These are phyloP conservation scores for Sporobolomyces phaffii DNA, from an alignment of 768 basidiomycete species.

Conservation along the genomic window DNA sequence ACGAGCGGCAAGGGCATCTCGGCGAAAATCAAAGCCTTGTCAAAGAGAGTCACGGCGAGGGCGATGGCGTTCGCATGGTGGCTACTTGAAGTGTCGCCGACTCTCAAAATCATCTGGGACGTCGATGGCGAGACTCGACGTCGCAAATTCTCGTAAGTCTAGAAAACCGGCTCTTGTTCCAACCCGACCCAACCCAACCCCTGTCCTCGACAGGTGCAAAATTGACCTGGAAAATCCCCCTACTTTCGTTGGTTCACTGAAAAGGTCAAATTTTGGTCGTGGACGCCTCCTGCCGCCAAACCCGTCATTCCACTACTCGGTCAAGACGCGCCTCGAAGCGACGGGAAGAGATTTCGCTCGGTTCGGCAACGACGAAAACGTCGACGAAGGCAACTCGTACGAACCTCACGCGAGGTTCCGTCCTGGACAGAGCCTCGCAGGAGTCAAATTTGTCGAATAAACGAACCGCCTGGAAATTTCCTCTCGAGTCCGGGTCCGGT, in stretches of 20 bases:
- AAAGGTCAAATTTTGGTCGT: conserved; percentile 25
- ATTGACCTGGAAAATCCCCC: too few relatives aligned
- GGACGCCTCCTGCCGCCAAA: conserved; percentile 10
- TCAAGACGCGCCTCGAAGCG: conserved; percentile 11
- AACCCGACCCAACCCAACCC: too few relatives aligned
- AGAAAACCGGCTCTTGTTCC: too few relatives aligned
- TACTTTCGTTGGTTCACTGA: too few relatives aligned
- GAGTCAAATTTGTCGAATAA: conserved; percentile 13
- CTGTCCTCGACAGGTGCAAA: too few relatives aligned
- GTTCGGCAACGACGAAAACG: conserved; percentile 30
- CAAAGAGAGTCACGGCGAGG: background rate
- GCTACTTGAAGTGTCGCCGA: conserved; percentile 16
- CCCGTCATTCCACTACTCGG: conserved; percentile 24
- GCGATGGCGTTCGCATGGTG: conserved; percentile 11
- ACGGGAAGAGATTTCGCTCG: background rate
- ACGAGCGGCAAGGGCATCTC: background rate
- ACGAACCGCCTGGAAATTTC: too few relatives aligned
- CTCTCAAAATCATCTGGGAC: conserved; percentile 24
- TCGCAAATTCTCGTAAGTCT: conserved; percentile 9
- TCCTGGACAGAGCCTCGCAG: background rate
- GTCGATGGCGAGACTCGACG: background rate
- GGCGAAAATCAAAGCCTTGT: background rate
- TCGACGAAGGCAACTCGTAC: conserved; percentile 10
- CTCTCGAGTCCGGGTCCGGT: too few relatives aligned
- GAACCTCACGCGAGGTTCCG: background rate